Evolutionary conservation across 768 basidiomycete genomes (phyloP), one percentile per base, ranked within the genome.

Genomic region (Trametes gibbosa): DNA sequence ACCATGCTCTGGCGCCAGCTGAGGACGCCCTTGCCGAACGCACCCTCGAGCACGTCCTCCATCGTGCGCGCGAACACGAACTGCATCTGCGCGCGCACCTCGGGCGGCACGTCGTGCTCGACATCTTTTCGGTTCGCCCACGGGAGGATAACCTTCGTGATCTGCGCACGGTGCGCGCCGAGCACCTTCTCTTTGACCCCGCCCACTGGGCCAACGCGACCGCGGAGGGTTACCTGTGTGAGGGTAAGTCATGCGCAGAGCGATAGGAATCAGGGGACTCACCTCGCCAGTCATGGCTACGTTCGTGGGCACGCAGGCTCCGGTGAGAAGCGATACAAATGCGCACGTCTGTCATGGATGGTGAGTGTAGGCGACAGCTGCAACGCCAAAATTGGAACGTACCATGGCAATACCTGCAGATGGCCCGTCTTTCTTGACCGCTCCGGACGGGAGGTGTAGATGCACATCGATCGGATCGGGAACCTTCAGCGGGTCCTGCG

Each of bases 261-360:
- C n/a, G n/a, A n/a, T n/a, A n/a, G n/a, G n/a, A n/a, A n/a, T n/a
- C n/a, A n/a, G 32, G 48, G 10, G 23, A 41, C 77, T 35, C 50
- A 86, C 85, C 80, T 96, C 95, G 52, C 95, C 95, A 0, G 95
- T 96, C 87, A 96, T 91, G 0, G 94, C 94, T 17, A 87, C 76
- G 62, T 85, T 79, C 17, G 84, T 78, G 5, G 89, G 84, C 5
- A 92, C 85, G 51, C 83, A 84, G 12, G 84, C 83, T 0, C 89
- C 90, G 0, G 87, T 91, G 24, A 96, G 75, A 14, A 95, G 76
- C 5, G 93, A 94, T 16, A 95, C 87, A 53, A 97, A 83, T 4
- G 95, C 94, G 65, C 93, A 90, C 2, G 85, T 84, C 84, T 90
- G 53, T 10, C 29, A 32, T 32, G 10, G 10, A 10, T 10, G 10